These are phyloP conservation scores for Penicillium fimorum DNA, from an alignment of 495 filamentous ascomycete genomes.

Conservation along the genomic window DNA sequence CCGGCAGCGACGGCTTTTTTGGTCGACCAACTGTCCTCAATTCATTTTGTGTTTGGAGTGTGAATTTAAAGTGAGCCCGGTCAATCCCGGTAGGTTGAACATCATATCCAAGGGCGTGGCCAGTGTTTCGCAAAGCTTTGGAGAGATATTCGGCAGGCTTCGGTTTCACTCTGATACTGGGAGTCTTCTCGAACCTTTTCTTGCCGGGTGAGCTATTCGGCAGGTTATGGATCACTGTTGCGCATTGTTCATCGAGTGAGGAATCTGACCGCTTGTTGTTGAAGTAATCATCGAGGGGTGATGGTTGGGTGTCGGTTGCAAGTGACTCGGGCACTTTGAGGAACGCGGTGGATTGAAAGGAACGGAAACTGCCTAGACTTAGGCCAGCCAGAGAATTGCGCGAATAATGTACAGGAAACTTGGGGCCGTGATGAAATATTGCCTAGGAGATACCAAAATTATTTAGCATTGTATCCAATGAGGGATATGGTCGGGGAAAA, in stretches of 20 bases:
- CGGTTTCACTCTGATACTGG: conserved; percentile 14
- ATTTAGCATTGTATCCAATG: not conserved
- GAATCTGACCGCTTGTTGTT: not conserved
- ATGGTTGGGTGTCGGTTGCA: not conserved
- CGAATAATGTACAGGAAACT: not conserved
- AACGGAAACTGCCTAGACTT: conserved; percentile 3
- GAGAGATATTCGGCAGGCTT: conserved; percentile 39
- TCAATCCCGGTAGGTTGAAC: not conserved
- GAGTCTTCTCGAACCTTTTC: not conserved
- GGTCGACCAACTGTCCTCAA: conserved; percentile 15
- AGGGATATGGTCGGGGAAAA: not conserved
- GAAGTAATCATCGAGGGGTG: not conserved
- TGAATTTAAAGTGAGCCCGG: not conserved
- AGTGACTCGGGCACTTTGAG: not conserved
- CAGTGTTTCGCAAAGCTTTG: conserved; percentile 32
- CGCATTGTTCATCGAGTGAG: not conserved
- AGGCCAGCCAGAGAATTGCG: not conserved
- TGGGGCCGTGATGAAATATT: not conserved
- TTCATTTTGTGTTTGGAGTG: not conserved
- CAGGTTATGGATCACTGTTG: not conserved
- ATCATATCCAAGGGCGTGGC: conserved; percentile 19
- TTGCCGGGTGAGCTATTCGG: not conserved
- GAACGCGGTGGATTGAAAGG: not conserved
- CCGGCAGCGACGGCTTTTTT: conserved; percentile 31
- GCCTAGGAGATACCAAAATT: not conserved